Base-by-base conservation (phyloP, 345 rosid species). In the Pistacia integerrima region DNA sequence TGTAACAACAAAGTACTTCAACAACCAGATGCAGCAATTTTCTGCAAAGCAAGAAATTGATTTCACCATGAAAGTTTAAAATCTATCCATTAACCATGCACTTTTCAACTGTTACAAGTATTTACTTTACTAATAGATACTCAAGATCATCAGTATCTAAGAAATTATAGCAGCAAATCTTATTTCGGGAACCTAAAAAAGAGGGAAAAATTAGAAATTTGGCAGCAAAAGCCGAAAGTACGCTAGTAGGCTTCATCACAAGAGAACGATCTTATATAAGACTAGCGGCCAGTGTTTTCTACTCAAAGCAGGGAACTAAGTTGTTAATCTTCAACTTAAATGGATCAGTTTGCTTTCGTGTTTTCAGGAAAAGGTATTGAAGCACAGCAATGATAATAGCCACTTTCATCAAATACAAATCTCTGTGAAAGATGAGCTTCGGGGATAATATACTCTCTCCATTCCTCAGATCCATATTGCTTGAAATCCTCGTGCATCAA, bases 371-470 rank as follows among this genome's bases (percentile, higher is more conserved):
- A 92, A 17, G 90, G 91, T 70, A 94, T 83, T 12, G 97, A 93
- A 49, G 90, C 91, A 73, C 98, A 96, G 17, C 97, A 92, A 65
- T 83, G 94, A 76, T 90, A 93, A 76, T 88, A 93, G 68, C 98
- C 97, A 48, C 66, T 90, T 68, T 90, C 87, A 74, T 90, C 95
- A 25, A 77, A 93, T 74, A 64, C 81, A 60, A 89, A 92, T 67
- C 94, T 88, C 65, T 92, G 93, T 0, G 97, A 93, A 74, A 96
- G 99, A 85, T 96, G 99, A 84, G 94, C 98, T 86, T 96, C 99
- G 3, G 77, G 84, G 78, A 96, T 87, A 52, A 82, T 86, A 87
- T 96, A 93, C 62, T 87, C 87, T 25, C 99, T 97, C 99, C 98
- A 93, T 4, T 89, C 90, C 86, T 88, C 78, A 0, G 88, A 84